phyloP scores from a whole-genome alignment of 192 early-diverging fungal species.

The Coemansia sp. region DNA sequence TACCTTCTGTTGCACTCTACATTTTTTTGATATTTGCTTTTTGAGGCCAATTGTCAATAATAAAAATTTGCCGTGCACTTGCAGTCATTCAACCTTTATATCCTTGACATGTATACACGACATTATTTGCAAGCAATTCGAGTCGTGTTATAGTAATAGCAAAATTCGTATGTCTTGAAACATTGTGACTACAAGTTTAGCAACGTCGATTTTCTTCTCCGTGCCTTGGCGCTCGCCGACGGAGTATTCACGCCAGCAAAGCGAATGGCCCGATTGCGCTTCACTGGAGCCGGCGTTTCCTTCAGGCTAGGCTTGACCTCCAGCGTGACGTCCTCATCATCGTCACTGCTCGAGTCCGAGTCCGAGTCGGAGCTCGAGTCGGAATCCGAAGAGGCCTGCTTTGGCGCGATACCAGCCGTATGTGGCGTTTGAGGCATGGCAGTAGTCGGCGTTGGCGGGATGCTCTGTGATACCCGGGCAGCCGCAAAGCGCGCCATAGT shows the following conservation, averaged over 20 bases:
- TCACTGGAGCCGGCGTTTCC: background rate
- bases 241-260: slow-evolving; percentile 42
- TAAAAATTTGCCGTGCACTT: background rate
- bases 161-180: background rate
- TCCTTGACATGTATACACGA: too few relatives aligned
- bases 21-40: slow-evolving; percentile 2
- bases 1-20: background rate
- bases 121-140: background rate
- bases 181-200: slow-evolving; percentile 10
- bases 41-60: background rate
- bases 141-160: slow-evolving; percentile 4
- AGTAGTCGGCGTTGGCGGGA: background rate
- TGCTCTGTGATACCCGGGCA: background rate
- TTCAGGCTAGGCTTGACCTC: background rate
- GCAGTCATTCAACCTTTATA: too few relatives aligned
- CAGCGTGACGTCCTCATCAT: background rate
- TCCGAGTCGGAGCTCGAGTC: slow-evolving; percentile 15
- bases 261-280: slow-evolving; percentile 27
- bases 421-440: background rate
- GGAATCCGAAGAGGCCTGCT: background rate
- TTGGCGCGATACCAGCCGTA: background rate
- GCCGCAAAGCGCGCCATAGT: slow-evolving; percentile 22
- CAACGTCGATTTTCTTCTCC: slow-evolving; percentile 44
- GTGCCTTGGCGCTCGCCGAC: slow-evolving; percentile 30
- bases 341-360: slow-evolving; percentile 14